phyloP scores from a whole-genome alignment of 163 green algal genomes.

The Chlamydomonas reinhardtii region DNA sequence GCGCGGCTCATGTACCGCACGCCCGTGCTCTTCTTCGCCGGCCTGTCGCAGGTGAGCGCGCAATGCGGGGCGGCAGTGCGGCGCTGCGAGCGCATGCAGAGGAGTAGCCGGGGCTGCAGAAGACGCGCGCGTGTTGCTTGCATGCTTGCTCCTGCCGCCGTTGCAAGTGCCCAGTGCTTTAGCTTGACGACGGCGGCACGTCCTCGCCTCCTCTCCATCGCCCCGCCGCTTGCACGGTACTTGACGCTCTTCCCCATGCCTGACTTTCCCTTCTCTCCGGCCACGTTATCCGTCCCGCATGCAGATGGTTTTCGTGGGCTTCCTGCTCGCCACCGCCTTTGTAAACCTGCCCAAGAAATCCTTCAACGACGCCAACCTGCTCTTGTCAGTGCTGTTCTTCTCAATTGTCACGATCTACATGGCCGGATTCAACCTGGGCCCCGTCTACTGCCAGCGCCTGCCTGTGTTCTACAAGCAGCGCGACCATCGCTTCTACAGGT shows the following conservation, averaged over 20 bases:
- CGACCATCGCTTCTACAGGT: slow-evolving; percentile 48
- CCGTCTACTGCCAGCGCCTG: slow-evolving; percentile 25
- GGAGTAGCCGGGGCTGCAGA: too few species aligned
- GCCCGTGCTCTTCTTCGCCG: not conserved
- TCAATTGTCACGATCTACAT: slow-evolving; percentile 22
- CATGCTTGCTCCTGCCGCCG: too few species aligned
- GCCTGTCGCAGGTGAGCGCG: not conserved
- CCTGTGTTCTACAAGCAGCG: slow-evolving; percentile 38
- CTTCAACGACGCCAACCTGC: slow-evolving; percentile 39
- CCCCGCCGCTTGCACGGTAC: too few species aligned
- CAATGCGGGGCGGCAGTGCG: not conserved
- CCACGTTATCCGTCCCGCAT: too few species aligned
- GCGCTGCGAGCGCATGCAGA: too few species aligned
- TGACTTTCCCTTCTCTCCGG: too few species aligned
- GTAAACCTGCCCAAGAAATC: not conserved
- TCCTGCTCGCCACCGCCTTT: slow-evolving; percentile 37
- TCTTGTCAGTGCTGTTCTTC: slow-evolving; percentile 35
- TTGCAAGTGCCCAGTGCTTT: too few species aligned
- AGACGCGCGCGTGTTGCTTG: not conserved
- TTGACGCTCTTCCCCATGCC: too few species aligned
- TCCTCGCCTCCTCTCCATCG: too few species aligned
- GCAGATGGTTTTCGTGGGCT: slow-evolving; percentile 15
- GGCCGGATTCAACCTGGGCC: not conserved
- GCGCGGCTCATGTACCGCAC: not conserved
- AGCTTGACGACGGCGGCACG: too few species aligned